Percentiles rank a stretch among this genome's conserved stretches.
Evolutionary conservation across 2,329 filamentous ascomycete genomes (phyloP).

Genomic region (Scleromitrula shiraiana): DNA sequence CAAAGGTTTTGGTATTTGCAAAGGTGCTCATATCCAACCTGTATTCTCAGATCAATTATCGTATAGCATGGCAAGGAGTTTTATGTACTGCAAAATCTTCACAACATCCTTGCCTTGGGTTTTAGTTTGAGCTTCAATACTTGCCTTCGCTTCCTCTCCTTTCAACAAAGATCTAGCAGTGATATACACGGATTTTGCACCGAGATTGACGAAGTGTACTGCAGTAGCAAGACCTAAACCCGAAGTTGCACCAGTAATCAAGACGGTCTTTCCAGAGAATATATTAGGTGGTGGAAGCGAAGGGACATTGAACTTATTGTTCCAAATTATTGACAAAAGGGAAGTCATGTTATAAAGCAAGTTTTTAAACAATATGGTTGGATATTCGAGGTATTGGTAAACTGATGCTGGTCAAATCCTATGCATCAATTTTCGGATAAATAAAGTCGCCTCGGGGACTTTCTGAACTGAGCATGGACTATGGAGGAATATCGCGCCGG

Average conservation of each 20-base stretch:
- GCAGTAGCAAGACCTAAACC: conserved; percentile 37
- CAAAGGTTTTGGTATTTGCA: conserved; percentile 18
- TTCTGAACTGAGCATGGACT: background rate
- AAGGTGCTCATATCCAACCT: conserved; percentile 24
- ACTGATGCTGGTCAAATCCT: conserved; percentile 2
- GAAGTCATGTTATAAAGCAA: background rate
- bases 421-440: background rate
- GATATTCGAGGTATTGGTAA: background rate
- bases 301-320: conserved; percentile 23
- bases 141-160: conserved; percentile 32
- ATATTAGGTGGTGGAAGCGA: conserved; percentile 19
- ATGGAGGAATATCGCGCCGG: conserved; percentile 7
- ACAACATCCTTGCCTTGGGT: conserved; percentile 17
- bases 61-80: background rate
- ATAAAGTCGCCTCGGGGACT: conserved; percentile 8
- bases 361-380: background rate
- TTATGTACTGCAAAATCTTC: conserved; percentile 9
- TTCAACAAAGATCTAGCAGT: conserved; percentile 32
- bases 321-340: conserved; percentile 13
- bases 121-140: conserved; percentile 28
- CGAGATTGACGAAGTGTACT: conserved; percentile 33
- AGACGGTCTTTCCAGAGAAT: conserved; percentile 27
- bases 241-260: conserved; percentile 36
- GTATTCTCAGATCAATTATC: background rate
- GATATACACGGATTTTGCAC: conserved; percentile 35